Evolutionary conservation across 257 asterid genomes (phyloP).

Genomic region (Solanum verrucosum): DNA sequence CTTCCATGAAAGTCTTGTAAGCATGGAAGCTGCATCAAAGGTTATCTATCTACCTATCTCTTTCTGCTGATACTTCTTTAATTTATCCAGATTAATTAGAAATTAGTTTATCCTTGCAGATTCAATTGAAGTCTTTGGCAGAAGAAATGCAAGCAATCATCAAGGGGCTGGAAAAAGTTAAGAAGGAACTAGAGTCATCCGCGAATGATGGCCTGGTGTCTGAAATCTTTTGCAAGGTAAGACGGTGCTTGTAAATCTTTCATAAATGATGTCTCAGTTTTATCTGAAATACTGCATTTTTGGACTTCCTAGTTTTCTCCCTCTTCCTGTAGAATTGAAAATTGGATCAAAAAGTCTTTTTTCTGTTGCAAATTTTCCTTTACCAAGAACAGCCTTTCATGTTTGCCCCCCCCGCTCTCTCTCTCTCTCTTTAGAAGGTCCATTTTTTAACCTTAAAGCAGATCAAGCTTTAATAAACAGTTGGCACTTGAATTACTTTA

Average conservation of each 20-base stretch:
- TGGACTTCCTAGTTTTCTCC: background rate
- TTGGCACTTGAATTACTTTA: background rate
- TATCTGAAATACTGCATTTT: background rate
- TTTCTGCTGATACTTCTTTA: background rate
- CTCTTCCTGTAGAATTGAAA: background rate
- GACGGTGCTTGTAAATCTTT: conserved; percentile 4
- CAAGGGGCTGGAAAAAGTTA: conserved; percentile 92
- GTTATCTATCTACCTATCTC: conserved; percentile 16
- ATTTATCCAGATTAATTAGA: background rate
- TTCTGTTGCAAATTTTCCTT: background rate
- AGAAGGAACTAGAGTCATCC: conserved; percentile 76
- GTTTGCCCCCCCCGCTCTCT: too few species aligned
- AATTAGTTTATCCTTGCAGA: conserved; percentile 32
- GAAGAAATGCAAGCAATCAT: conserved; percentile 99
- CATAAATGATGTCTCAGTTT: background rate
- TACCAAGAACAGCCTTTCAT: background rate
- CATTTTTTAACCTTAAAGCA: background rate
- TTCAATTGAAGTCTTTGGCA: conserved; percentile 92
- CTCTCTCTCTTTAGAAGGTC: background rate
- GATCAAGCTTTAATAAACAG: background rate
- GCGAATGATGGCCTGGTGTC: conserved; percentile 96
- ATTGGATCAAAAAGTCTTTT: background rate
- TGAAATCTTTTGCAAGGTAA: conserved; percentile 80
- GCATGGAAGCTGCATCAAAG: conserved; percentile 90
- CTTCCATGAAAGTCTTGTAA: conserved; percentile 68